A percentile compares a stretch with the other conserved stretches of the same genome.
phyloP scores from a whole-genome alignment of 2,329 filamentous ascomycete genomes.

The Penicillium sp. region DNA sequence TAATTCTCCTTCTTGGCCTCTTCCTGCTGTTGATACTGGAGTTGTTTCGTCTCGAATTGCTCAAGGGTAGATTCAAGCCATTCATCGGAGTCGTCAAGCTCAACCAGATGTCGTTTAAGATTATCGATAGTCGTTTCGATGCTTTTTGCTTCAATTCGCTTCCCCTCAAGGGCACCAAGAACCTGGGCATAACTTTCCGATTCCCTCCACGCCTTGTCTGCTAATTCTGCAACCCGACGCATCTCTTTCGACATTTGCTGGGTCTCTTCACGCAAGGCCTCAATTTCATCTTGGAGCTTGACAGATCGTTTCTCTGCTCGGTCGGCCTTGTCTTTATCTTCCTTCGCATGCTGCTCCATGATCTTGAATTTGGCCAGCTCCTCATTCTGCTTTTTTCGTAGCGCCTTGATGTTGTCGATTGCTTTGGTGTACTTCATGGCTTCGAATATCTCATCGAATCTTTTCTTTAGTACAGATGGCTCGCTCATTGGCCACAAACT shows the following conservation, averaged over 20 bases:
- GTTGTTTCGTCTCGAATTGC: slow-evolving; percentile 77
- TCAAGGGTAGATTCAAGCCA: slow-evolving; percentile 72
- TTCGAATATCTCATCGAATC: slow-evolving; percentile 97
- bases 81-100: slow-evolving; percentile 77
- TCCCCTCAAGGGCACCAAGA: slow-evolving; percentile 74
- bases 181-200: slow-evolving; percentile 75
- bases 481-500: slow-evolving; percentile 96
- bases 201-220: slow-evolving; percentile 70
- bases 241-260: slow-evolving; percentile 58
- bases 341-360: slow-evolving; percentile 76
- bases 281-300: slow-evolving; percentile 65
- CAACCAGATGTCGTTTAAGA: slow-evolving; percentile 72
- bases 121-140: slow-evolving; percentile 72
- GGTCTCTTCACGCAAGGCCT: slow-evolving; percentile 64
- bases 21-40: slow-evolving; percentile 66
- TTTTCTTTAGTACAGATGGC: slow-evolving; percentile 82
- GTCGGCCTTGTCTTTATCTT: slow-evolving; percentile 82
- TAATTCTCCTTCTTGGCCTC: slow-evolving; percentile 68
- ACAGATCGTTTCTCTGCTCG: slow-evolving; percentile 68
- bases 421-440: slow-evolving; percentile 96
- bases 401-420: slow-evolving; percentile 88
- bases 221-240: slow-evolving; percentile 51
- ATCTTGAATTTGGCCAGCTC: slow-evolving; percentile 74
- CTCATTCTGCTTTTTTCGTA: slow-evolving; percentile 81
- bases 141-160: slow-evolving; percentile 73